phyloP scores from a whole-genome alignment of 225 moss, liverwort and hornwort genomes.

The Polytrichum formosum region DNA sequence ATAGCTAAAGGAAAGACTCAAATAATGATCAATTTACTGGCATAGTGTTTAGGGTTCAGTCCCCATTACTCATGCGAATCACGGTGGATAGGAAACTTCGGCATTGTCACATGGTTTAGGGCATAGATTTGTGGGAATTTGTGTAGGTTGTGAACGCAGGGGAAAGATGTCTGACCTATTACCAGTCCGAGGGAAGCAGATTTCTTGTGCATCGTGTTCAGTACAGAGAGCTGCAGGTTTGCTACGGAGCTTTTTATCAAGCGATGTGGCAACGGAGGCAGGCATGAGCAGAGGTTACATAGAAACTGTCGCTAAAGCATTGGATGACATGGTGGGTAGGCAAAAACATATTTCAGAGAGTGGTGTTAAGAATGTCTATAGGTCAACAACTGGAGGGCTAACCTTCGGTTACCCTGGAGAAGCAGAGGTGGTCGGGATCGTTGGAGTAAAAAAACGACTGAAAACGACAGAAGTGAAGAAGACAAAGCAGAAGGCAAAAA shows the following conservation, averaged over 20 bases:
- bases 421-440: background rate
- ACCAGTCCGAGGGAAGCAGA: constrained; percentile 66
- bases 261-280: constrained; percentile 55
- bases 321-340: constrained; percentile 60
- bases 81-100: background rate
- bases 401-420: background rate
- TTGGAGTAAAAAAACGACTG: constrained; percentile 15
- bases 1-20: too few species aligned
- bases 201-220: constrained; percentile 73
- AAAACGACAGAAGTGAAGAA: constrained; percentile 9
- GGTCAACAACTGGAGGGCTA: constrained; percentile 3
- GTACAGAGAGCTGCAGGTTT: constrained; percentile 59
- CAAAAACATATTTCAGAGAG: constrained; percentile 15
- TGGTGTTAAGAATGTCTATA: constrained; percentile 10
- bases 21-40: background rate
- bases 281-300: constrained; percentile 63
- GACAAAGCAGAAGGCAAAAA: constrained; percentile 27
- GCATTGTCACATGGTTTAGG: background rate
- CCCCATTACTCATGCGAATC: background rate
- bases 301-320: constrained; percentile 52
- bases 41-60: background rate
- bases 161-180: constrained; percentile 45
- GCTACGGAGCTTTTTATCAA: constrained; percentile 56
- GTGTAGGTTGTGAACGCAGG: background rate
- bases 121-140: background rate